Evolutionary conservation across 78 protist species (phyloP), one percentile per base, ranked within the genome.

Genomic region (Planoprotostelium fungivorum): DNA sequence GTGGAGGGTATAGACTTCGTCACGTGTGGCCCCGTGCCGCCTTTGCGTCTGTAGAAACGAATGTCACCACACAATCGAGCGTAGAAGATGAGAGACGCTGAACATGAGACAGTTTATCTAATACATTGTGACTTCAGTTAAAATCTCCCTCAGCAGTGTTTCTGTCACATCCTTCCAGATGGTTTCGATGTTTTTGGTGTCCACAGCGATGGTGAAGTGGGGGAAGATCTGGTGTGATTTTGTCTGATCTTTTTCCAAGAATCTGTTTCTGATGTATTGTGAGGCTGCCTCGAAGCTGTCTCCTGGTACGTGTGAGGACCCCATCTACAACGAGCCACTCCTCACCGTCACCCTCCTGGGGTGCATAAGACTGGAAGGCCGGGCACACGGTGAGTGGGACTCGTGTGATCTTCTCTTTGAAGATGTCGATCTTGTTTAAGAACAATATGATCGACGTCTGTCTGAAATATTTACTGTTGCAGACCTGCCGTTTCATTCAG

Each of bases 391-490:
- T 25, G 31, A 94, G 85, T 28, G 93, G 89, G 1, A 38, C 38
- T 36, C 93, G 36, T 38, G 87, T 93, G 38, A 96, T 83, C 73
- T 96, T 94, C 89, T 96, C 96, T 35, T 88, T 35, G 38, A 94
- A 96, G 16, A 96, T 83, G 90, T 96, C 97, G 5, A 86, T 63
- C 90, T 96, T 96, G 92, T 96, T 96, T 0, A 95, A 36, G 84
- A 95, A 92, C 84, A 95, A 88, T 51, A 95, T 95, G 88, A 95
- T 85, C 1, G 95, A 87, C 35, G 95, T 89, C 63, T 90, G 87
- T 83, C 87, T 85, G 87, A 90, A 95, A 36, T 73, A 88, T 1
- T 88, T 86, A 34, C 89, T 90, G 86, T 96, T 94, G 63, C 95
- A 92, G 0, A 93, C 63, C 38, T 93, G 92, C 73, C 5, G 5